Base-by-base conservation (phyloP, 768 basidiomycete genomes). In the Cyclocybe cylindracea region DNA sequence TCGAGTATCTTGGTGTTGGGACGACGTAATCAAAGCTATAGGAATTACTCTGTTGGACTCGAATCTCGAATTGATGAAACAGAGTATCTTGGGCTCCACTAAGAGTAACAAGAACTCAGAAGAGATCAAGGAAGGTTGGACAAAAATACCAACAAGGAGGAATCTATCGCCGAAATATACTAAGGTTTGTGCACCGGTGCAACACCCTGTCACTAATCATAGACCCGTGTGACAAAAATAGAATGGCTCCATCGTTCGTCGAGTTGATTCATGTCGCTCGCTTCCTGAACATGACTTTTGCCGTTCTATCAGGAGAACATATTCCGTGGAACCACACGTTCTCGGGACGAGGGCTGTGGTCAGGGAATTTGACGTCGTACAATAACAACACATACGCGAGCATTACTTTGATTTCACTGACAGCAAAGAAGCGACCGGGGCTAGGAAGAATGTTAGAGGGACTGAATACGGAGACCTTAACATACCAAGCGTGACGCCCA, bases 391-490 rank as follows among this genome's bases (percentile, higher is more conserved):
- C 59, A 59, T 73, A 63, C 1, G 74, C 74, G 13, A 72, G 58
- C 57, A 78, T 68, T 6, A 67, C 66, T 59, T 78, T 78, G 33
- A 79, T 50, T 53, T 74, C 75, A 45, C 70, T 75, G 18, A 71
- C 71, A 13, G 75, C 75, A 56, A 78, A 77, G 59, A 78, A 76
- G 10, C 77, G 66, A 31, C 77, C 75, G n/a, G 77, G 74, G 50
- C 70, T 65, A 39, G 11, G 34, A 44, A 39, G 16, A 10, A 32
- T 66, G 61, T 64, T 18, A 5, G 18, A 14, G 1, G 8, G 10
- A 3, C 44, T 11, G 39, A 36, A 29, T 33, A 14, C 19, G 16
- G 29, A 24, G 16, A 8, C 8, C 13, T 19, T 7, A 34, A 32
- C 44, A 36, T 44, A 60, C 62, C 64, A 73, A n/a, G 69, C 68